Conservation (phyloP, 306 rosid genomes). For the Morella rubra region DNA sequence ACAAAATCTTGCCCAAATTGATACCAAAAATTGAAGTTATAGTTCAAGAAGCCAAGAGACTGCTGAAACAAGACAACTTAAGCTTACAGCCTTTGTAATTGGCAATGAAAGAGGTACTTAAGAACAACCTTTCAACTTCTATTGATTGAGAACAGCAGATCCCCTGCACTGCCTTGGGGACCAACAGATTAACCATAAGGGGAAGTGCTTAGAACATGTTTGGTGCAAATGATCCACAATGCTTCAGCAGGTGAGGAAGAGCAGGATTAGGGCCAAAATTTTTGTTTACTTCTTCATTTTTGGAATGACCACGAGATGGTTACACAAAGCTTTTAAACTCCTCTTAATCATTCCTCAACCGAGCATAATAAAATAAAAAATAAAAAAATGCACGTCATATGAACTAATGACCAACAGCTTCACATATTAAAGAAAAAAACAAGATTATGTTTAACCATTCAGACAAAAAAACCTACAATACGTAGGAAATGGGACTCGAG, state of each 20-base stretch:
- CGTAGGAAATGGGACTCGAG: not conserved
- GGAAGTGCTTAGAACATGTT: not conserved
- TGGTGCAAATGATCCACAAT: not conserved
- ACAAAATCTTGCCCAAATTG: conserved; percentile 3
- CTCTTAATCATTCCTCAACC: no score
- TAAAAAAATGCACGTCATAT: not conserved
- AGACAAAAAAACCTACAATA: not conserved
- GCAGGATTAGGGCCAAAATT: not conserved
- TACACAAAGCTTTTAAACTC: no score
- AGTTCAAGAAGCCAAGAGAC: not conserved
- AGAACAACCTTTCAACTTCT: not conserved
- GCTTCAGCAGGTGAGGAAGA: not conserved
- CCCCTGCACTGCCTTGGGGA: not conserved
- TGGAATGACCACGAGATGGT: not conserved
- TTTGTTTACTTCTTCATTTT: not conserved
- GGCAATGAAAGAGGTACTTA: not conserved
- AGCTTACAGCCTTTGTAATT: not conserved
- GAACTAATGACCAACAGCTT: not conserved
- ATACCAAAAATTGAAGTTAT: not conserved
- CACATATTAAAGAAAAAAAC: not conserved
- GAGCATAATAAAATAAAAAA: not conserved
- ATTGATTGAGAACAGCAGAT: not conserved
- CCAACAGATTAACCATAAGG: not conserved
- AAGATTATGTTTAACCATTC: not conserved
- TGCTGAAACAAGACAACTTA: not conserved